These are phyloP conservation scores for Pichia norvegensis DNA, from an alignment of 1,139 yeast genomes.

Conservation along the genomic window DNA sequence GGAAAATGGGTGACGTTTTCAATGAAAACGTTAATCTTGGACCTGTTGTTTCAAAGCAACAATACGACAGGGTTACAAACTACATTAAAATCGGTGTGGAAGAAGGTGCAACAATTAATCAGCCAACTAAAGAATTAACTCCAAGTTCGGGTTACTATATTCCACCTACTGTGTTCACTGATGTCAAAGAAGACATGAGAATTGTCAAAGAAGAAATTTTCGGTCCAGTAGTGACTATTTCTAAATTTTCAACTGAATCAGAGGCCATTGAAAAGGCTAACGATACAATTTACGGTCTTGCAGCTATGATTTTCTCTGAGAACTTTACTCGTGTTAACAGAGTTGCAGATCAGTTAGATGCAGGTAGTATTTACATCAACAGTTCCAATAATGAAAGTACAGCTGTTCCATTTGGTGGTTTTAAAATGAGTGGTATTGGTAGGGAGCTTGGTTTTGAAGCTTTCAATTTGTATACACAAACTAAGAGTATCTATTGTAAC, in stretches of 20 bases:
- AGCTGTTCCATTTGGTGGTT: slow-evolving; percentile 78
- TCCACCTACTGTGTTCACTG: slow-evolving; percentile 62
- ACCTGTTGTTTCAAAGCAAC: slow-evolving; percentile 68
- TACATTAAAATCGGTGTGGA: slow-evolving; percentile 62
- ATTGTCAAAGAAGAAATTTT: slow-evolving; percentile 71
- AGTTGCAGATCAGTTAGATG: slow-evolving; percentile 57
- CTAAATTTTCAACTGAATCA: slow-evolving; percentile 52
- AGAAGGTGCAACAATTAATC: slow-evolving; percentile 49
- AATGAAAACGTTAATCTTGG: slow-evolving; percentile 56
- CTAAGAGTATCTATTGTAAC: slow-evolving; percentile 54
- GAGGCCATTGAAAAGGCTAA: slow-evolving; percentile 70
- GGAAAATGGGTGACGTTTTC: slow-evolving; percentile 54
- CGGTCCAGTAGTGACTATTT: slow-evolving; percentile 85
- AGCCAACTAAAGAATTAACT: slow-evolving; percentile 28
- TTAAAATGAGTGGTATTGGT: slow-evolving; percentile 79
- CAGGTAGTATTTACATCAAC: slow-evolving; percentile 86
- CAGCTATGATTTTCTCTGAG: slow-evolving; percentile 71
- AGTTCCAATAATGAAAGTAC: slow-evolving; percentile 73
- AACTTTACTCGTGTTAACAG: slow-evolving; percentile 52
- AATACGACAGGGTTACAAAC: slow-evolving; percentile 57
- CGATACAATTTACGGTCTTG: slow-evolving; percentile 67
- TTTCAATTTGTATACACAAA: slow-evolving; percentile 64
- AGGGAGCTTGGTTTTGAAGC: slow-evolving; percentile 86
- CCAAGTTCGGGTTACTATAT: slow-evolving; percentile 45
- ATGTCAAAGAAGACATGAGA: slow-evolving; percentile 50